Conservation (phyloP, 2,329 filamentous ascomycete species). For the Talaromyces piceae region DNA sequence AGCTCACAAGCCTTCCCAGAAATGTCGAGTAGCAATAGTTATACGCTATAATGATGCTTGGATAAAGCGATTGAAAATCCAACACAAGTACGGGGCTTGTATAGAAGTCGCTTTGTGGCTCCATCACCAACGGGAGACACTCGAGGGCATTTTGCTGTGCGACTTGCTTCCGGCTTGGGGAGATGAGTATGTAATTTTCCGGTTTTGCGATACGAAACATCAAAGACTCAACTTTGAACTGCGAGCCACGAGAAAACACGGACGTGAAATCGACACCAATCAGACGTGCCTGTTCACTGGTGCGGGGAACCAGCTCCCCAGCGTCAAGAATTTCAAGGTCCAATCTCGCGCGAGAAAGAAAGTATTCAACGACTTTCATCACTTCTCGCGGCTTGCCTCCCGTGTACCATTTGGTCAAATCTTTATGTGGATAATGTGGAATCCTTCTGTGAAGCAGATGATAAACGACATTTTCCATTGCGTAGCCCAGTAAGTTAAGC, state of each 20-base stretch:
- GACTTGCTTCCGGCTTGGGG: constrained; percentile 84
- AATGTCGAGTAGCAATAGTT: constrained; percentile 99
- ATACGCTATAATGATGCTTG: constrained; percentile 98
- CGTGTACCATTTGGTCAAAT: constrained; percentile 74
- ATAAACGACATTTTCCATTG: constrained; percentile 91
- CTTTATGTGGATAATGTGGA: constrained; percentile 74
- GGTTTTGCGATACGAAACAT: constrained; percentile 99
- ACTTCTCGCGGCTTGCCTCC: constrained; percentile 63
- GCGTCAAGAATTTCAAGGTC: constrained; percentile 86
- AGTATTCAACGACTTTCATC: constrained; percentile 69
- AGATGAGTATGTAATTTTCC: constrained; percentile 85
- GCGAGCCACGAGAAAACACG: constrained; percentile 87
- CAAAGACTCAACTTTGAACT: constrained; percentile 97
- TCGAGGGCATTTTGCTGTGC: constrained; percentile 90
- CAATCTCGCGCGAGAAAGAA: constrained; percentile 64
- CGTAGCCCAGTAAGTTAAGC: constrained; percentile 85
- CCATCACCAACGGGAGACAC: constrained; percentile 92
- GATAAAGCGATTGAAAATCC: constrained; percentile 94
- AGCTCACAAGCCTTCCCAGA: constrained; percentile 73
- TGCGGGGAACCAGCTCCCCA: constrained; percentile 81
- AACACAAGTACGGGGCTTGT: constrained; percentile 80
- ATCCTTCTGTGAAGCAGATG: constrained; percentile 81
- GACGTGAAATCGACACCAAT: constrained; percentile 96
- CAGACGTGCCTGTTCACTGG: constrained; percentile 87
- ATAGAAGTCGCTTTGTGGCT: constrained; percentile 92